phyloP scores from a whole-genome alignment of 768 basidiomycete genomes.

The Leccinum truebloodii region DNA sequence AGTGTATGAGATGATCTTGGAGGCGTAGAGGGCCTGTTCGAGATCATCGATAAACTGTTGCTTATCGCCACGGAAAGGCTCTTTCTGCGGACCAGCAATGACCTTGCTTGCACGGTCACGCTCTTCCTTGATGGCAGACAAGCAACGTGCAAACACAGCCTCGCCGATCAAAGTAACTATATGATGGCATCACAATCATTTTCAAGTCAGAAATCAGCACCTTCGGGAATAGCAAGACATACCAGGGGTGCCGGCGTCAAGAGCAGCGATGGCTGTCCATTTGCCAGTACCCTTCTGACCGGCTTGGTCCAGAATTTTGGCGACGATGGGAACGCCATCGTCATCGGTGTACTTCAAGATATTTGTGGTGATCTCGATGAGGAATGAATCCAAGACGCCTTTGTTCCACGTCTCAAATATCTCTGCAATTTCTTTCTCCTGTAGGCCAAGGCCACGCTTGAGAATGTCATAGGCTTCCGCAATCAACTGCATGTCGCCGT shows the following conservation, averaged over 20 bases:
- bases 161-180: slow-evolving; percentile 98
- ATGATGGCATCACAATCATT: slow-evolving; percentile 12
- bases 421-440: slow-evolving; percentile 87
- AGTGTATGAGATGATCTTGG: slow-evolving; percentile 99
- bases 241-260: slow-evolving; percentile 90
- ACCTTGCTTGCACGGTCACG: slow-evolving; percentile 90
- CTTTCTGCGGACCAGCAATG: slow-evolving; percentile 88
- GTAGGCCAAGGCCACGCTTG: slow-evolving; percentile 88
- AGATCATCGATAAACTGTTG: slow-evolving; percentile 98
- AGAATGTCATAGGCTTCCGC: slow-evolving; percentile 99
- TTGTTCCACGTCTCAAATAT: slow-evolving; percentile 97
- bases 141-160: slow-evolving; percentile 97
- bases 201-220: slow-evolving; percentile 7
- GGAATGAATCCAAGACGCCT: slow-evolving; percentile 99
- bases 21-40: slow-evolving; percentile 98
- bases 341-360: slow-evolving; percentile 97
- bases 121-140: slow-evolving; percentile 97
- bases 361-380: slow-evolving; percentile 97
- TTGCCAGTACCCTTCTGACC: slow-evolving; percentile 99
- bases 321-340: slow-evolving; percentile 87
- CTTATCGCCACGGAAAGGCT: slow-evolving; percentile 96
- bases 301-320: slow-evolving; percentile 93
- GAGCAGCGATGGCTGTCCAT: slow-evolving; percentile 97
- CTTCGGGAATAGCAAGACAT: slow-evolving; percentile 27
- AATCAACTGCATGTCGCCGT: slow-evolving; percentile 99